Percentiles rank a stretch among this genome's conserved stretches.
Conservation (phyloP, 2,329 filamentous ascomycete genomes). For the Microsporum ferrugineum region DNA sequence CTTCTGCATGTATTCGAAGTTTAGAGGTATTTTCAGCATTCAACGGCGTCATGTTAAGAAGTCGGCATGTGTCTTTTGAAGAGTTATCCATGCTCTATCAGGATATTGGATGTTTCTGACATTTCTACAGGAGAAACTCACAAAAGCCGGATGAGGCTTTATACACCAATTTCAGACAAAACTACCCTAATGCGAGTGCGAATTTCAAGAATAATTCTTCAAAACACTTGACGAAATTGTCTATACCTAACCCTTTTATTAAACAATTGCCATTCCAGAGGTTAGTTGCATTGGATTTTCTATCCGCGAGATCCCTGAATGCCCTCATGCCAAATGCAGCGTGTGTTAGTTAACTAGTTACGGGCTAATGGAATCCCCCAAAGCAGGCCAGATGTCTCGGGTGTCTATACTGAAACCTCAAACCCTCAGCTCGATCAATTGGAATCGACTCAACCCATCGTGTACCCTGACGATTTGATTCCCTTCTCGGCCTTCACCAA, state of each 20-base stretch:
- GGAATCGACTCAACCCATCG: neutral
- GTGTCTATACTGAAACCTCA: neutral
- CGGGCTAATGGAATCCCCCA: slow-evolving; percentile 2
- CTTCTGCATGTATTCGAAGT: neutral
- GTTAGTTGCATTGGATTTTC: slow-evolving; percentile 2
- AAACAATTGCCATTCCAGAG: slow-evolving; percentile 9
- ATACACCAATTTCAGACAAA: slow-evolving; percentile 70
- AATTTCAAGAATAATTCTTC: neutral
- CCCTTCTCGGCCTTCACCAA: neutral
- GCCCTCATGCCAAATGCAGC: neutral
- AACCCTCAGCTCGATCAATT: neutral
- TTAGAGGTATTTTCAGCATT: neutral
- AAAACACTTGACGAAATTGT: slow-evolving; percentile 6
- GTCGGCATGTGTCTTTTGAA: slow-evolving; percentile 30
- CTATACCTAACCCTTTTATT: slow-evolving; percentile 5
- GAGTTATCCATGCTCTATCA: neutral
- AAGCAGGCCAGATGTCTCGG: neutral
- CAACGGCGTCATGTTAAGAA: slow-evolving; percentile 34
- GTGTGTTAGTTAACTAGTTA: neutral
- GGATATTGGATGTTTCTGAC: neutral
- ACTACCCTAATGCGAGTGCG: slow-evolving; percentile 56
- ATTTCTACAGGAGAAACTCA: slow-evolving; percentile 51
- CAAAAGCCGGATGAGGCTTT: slow-evolving; percentile 80
- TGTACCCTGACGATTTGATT: neutral
- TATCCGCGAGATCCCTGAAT: neutral